phyloP scores from a whole-genome alignment of 176 grass and related monocot genomes.

The Juncus inflexus region DNA sequence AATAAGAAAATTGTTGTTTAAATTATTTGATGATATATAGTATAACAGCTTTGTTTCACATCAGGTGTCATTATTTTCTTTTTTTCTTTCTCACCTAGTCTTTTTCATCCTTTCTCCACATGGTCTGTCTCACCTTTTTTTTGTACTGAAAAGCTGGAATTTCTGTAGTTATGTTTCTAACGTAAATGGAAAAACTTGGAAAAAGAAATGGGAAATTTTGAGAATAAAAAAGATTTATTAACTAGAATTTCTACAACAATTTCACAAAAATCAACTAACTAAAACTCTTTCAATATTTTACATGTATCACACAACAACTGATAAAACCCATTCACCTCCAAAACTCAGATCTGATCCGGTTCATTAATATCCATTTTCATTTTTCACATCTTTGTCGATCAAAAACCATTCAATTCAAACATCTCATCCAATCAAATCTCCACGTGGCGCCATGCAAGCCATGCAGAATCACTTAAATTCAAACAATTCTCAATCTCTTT shows the following conservation, averaged over 20 bases:
- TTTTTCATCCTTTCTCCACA: slow-evolving; percentile 5
- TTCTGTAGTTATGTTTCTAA: slow-evolving; percentile 1
- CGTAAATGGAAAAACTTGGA: not conserved
- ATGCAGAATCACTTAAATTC: not conserved
- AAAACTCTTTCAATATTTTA: no score
- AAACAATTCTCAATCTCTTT: not conserved
- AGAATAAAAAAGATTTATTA: no score
- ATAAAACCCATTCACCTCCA: no score
- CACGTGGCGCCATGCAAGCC: not conserved
- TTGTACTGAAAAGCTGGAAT: not conserved
- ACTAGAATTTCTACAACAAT: no score
- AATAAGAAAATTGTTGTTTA: no score
- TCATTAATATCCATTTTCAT: no score
- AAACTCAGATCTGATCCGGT: no score
- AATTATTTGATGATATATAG: no score
- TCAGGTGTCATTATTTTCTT: not conserved
- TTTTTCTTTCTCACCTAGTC: not conserved
- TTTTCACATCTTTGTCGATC: no score
- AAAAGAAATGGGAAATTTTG: not conserved
- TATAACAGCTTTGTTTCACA: no score
- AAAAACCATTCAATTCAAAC: not conserved
- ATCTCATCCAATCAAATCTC: not conserved
- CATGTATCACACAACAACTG: no score
- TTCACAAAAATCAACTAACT: no score
- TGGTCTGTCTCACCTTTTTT: slow-evolving; percentile 5